These are phyloP conservation scores for Picochlorum sp. DNA, from an alignment of 139 green algal species.

Conservation along the genomic window DNA sequence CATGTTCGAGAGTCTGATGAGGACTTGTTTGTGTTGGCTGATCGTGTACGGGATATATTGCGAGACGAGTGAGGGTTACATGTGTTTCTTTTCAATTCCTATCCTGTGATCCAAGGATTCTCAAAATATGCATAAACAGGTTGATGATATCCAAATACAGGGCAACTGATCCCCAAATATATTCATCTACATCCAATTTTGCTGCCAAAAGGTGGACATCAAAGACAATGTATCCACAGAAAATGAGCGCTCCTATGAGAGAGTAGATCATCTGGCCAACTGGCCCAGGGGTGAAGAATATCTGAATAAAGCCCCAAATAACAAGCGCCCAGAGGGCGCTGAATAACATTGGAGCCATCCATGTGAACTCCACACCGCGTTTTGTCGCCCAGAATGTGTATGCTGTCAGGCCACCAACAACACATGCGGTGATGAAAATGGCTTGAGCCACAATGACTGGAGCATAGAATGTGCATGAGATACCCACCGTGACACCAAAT, in stretches of 20 bases:
- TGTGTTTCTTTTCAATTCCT: not conserved
- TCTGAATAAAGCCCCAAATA: slow-evolving; percentile 53
- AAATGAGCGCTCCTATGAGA: slow-evolving; percentile 56
- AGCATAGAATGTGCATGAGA: slow-evolving; percentile 36
- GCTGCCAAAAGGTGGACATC: slow-evolving; percentile 42
- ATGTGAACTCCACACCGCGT: slow-evolving; percentile 48
- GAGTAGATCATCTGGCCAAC: slow-evolving; percentile 39
- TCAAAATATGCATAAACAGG: slow-evolving; percentile 61
- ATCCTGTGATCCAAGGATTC: slow-evolving; percentile 24
- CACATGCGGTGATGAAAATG: slow-evolving; percentile 22
- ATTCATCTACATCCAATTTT: slow-evolving; percentile 51
- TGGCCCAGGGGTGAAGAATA: slow-evolving; percentile 43
- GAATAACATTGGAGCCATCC: slow-evolving; percentile 56
- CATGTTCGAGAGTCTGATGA: slow-evolving; percentile 16
- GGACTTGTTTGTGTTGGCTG: slow-evolving; percentile 2
- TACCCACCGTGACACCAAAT: slow-evolving; percentile 33
- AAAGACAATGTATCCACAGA: slow-evolving; percentile 50
- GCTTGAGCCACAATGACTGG: slow-evolving; percentile 44
- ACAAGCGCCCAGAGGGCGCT: slow-evolving; percentile 35
- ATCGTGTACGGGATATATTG: not conserved
- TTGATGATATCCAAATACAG: slow-evolving; percentile 77
- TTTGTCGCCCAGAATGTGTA: slow-evolving; percentile 60
- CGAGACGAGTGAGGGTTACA: not conserved
- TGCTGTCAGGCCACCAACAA: slow-evolving; percentile 40
- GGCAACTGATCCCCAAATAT: slow-evolving; percentile 50